Evolutionary conservation across 208 protist species (phyloP).

Genomic region (Leishmania lainsoni): DNA sequence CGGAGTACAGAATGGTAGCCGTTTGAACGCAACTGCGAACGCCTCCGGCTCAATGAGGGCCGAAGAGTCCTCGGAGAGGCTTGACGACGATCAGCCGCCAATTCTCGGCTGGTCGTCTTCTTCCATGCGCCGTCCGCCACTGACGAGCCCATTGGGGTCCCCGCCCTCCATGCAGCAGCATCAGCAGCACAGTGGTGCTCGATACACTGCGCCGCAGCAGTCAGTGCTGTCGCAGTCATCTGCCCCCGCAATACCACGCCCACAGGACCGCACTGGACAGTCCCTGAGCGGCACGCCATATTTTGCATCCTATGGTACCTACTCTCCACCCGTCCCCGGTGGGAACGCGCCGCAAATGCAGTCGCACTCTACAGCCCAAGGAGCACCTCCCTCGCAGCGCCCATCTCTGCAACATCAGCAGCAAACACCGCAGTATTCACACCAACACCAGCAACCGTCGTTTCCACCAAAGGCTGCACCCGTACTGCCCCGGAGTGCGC

Average conservation of each 20-base stretch:
- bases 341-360: background rate
- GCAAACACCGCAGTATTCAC: background rate
- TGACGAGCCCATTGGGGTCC: conserved; percentile 12
- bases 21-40: conserved; percentile 9
- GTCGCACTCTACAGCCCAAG: conserved; percentile 14
- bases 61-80: conserved; percentile 1
- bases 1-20: background rate
- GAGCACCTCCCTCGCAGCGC: conserved; percentile 15
- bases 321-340: conserved; percentile 6
- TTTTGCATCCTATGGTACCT: conserved; percentile 12
- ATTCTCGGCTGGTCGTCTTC: conserved; percentile 30
- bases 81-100: conserved; percentile 21
- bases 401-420: conserved; percentile 5
- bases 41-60: conserved; percentile 10
- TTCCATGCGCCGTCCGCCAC: conserved; percentile 22
- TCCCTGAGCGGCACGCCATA: conserved; percentile 13
- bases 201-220: conserved; percentile 18
- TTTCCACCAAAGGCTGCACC: conserved; percentile 28
- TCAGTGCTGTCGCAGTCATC: conserved; percentile 14
- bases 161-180: conserved; percentile 15
- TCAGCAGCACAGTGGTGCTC: conserved; percentile 10
- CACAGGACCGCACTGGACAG: conserved; percentile 26
- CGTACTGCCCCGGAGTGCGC: conserved; percentile 31
- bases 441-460: conserved; percentile 14
- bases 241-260: conserved; percentile 15